Evolutionary conservation across 352 stramenopile species (phyloP).

Genomic region (Globisporangium abappressorium): DNA sequence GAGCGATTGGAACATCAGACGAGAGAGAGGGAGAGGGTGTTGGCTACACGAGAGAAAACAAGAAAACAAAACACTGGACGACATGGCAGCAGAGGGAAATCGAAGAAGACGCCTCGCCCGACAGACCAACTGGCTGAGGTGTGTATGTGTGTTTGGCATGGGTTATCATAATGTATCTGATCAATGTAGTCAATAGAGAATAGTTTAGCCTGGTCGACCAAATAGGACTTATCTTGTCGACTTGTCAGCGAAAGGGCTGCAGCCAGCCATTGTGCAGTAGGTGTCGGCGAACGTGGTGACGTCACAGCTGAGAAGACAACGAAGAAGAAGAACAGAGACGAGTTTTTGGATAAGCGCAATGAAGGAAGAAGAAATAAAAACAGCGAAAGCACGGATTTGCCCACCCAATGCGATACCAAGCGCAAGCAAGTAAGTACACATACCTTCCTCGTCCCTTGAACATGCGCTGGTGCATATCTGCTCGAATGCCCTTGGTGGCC

Average conservation of each 20-base stretch:
- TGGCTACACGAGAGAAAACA: conserved; percentile 8
- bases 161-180: conserved; percentile 21
- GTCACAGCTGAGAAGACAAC: conserved; percentile 47
- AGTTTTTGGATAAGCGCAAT: conserved; percentile 7
- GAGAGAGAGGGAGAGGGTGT: background rate
- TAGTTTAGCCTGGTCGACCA: conserved; percentile 4
- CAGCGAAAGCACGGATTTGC: background rate
- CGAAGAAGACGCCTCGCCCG: background rate
- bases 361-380: conserved; percentile 3
- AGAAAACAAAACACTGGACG: background rate
- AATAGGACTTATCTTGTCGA: conserved; percentile 50
- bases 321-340: conserved; percentile 10
- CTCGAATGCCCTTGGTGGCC: conserved; percentile 58
- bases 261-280: conserved; percentile 84
- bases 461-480: conserved; percentile 78
- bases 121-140: conserved; percentile 11
- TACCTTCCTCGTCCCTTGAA: conserved; percentile 80
- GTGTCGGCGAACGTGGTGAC: conserved; percentile 83
- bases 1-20: background rate
- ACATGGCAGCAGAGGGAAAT: background rate
- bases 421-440: background rate
- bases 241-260: conserved; percentile 84
- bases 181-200: conserved; percentile 21
- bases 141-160: conserved; percentile 7
- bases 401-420: background rate